Conservation (phyloP, 768 basidiomycete species). For the Crassisporium funariophilum region DNA sequence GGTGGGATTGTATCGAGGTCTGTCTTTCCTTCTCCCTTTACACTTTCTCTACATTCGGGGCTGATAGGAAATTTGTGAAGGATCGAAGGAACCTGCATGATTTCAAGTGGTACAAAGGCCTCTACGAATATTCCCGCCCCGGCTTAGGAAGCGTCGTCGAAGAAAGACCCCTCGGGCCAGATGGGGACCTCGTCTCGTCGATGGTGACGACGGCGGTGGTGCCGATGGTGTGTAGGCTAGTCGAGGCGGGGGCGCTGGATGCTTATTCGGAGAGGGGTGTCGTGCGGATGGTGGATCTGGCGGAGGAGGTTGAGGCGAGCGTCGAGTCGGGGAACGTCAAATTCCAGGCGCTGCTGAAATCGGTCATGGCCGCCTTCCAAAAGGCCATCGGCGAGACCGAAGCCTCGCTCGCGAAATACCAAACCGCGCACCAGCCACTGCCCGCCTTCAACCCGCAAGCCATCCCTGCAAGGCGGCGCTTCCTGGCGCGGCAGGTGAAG, state of each 20-base stretch:
- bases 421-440: slow-evolving; percentile 29
- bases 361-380: slow-evolving; percentile 55
- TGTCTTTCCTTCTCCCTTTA: slow-evolving; percentile 27
- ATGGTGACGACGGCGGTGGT: slow-evolving; percentile 86
- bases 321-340: slow-evolving; percentile 65
- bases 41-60: no score
- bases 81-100: slow-evolving; percentile 63
- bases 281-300: slow-evolving; percentile 66
- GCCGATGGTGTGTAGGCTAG: slow-evolving; percentile 68
- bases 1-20: slow-evolving; percentile 88
- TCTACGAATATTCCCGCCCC: slow-evolving; percentile 78
- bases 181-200: slow-evolving; percentile 84
- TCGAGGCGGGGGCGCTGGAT: slow-evolving; percentile 83
- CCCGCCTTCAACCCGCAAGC: slow-evolving; percentile 76
- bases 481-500: slow-evolving; percentile 67
- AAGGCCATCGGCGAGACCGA: slow-evolving; percentile 55
- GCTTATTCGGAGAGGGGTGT: slow-evolving; percentile 73
- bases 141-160: slow-evolving; percentile 40
- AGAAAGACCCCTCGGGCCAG: slow-evolving; percentile 69
- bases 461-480: slow-evolving; percentile 69
- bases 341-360: slow-evolving; percentile 65
- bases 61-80: no score
- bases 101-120: slow-evolving; percentile 80
- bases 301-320: slow-evolving; percentile 80
- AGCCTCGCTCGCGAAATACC: slow-evolving; percentile 51